Evolutionary conservation across 208 protist species (phyloP).

Genomic region (Trypanosoma brucei): DNA sequence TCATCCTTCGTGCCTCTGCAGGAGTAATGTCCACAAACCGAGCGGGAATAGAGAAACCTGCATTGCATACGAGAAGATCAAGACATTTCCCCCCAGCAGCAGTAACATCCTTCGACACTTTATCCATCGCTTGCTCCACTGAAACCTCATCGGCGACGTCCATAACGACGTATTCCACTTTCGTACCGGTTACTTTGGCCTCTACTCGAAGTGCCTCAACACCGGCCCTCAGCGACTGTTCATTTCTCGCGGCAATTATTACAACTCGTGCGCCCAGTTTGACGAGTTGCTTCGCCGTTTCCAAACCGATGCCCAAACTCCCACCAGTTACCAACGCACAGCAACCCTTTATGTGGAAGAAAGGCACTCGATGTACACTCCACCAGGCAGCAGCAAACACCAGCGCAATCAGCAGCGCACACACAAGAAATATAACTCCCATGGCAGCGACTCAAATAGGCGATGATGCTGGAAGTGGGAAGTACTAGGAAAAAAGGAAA

Average conservation of each 20-base stretch:
- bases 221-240: slow-evolving; percentile 48
- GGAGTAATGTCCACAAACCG: slow-evolving; percentile 75
- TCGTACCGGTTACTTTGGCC: slow-evolving; percentile 29
- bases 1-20: slow-evolving; percentile 53
- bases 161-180: slow-evolving; percentile 65
- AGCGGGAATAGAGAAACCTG: slow-evolving; percentile 73
- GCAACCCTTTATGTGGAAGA: slow-evolving; percentile 29
- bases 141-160: slow-evolving; percentile 70
- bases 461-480: no score
- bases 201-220: slow-evolving; percentile 36
- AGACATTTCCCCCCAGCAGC: slow-evolving; percentile 25
- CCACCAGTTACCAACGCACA: slow-evolving; percentile 82
- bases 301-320: slow-evolving; percentile 79
- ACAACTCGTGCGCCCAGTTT: slow-evolving; percentile 42
- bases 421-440: slow-evolving; percentile 8
- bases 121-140: slow-evolving; percentile 27
- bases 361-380: slow-evolving; percentile 56
- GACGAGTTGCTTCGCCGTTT: slow-evolving; percentile 56
- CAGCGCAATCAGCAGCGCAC: slow-evolving; percentile 15
- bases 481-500: no score
- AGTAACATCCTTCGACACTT: slow-evolving; percentile 14
- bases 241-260: slow-evolving; percentile 67
- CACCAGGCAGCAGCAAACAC: slow-evolving; percentile 27
- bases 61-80: slow-evolving; percentile 80
- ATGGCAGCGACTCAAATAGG: background rate